Evolutionary conservation across 305 asterid species (phyloP).

Genomic region (Fraxinus platypoda): DNA sequence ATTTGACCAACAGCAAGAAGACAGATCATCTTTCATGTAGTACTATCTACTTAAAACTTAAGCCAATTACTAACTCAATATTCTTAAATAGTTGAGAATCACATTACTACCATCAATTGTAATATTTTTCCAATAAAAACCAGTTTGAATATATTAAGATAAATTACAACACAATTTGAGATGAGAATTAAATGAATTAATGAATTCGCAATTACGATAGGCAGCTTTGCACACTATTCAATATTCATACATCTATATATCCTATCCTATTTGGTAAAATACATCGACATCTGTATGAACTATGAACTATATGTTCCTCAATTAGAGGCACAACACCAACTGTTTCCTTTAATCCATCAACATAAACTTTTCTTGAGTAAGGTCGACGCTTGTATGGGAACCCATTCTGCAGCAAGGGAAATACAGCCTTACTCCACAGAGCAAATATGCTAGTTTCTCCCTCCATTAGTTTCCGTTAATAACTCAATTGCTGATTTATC

Average conservation of each 20-base stretch:
- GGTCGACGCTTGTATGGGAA: background rate
- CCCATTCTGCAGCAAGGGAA: background rate
- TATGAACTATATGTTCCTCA: background rate
- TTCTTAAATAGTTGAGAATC: background rate
- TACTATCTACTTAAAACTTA: background rate
- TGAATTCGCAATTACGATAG: background rate
- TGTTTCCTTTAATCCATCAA: background rate
- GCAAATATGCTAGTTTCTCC: background rate
- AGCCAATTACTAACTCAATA: background rate
- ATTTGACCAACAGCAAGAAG: background rate
- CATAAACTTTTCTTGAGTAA: background rate
- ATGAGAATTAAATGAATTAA: background rate
- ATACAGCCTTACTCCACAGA: background rate
- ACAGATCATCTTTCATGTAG: background rate
- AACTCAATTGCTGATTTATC: background rate
- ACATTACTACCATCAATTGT: background rate
- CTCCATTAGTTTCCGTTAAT: background rate
- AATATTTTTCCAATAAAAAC: background rate
- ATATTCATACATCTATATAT: background rate
- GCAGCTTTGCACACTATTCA: background rate
- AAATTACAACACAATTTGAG: background rate
- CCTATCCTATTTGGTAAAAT: background rate
- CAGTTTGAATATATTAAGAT: background rate
- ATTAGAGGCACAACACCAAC: background rate
- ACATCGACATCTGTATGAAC: background rate